Evolutionary conservation across 2,329 filamentous ascomycete species (phyloP), one percentile per base, ranked within the genome.

Genomic region (Nemania sp.): DNA sequence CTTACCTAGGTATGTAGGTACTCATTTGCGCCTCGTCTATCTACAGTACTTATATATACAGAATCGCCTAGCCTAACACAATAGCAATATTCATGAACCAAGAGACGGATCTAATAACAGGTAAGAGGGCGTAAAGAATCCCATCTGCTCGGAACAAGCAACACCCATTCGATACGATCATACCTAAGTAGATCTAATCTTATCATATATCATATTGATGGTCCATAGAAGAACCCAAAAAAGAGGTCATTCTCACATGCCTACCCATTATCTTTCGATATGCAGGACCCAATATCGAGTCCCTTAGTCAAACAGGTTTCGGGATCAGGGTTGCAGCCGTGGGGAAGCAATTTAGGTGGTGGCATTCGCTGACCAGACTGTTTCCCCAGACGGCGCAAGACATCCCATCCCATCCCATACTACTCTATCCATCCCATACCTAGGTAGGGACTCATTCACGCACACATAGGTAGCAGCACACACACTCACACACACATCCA

Each of bases 301-400:
- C 27, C 27, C 53, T 15, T 27, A 10, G 27, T 26, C 52, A 60
- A 66, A 51, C 43, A 67, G 43, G 53, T 53, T 53, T 59, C 22
- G 22, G 41, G 55, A 54, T 27, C 56, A 51, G 51, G 41, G 52
- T 55, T 52, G 49, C 38, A 49, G 45, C 41, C 32, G 61, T 61
- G 56, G 51, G 55, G 54, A 41, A 29, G 55, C 24, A 27, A 52
- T 43, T 18, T 51, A 49, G 18, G 20, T 52, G 26, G 41, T 55
- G 32, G 51, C 22, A 51, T 59, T 59, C 54, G 66, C 57, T 54
- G 64, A 57, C 62, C 45, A 53, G 54, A 64, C 41, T 22, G 43
- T 53, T 65, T 65, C 66, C 68, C 68, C 68, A 63, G 62, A 60
- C 68, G 68, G 65, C 41, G 41, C 41, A 57, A 32, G 41, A 27